A percentile compares a stretch with the other conserved stretches of the same genome.
Conservation (phyloP, 2,329 filamentous ascomycete species). For the Clarireedia paspali region DNA sequence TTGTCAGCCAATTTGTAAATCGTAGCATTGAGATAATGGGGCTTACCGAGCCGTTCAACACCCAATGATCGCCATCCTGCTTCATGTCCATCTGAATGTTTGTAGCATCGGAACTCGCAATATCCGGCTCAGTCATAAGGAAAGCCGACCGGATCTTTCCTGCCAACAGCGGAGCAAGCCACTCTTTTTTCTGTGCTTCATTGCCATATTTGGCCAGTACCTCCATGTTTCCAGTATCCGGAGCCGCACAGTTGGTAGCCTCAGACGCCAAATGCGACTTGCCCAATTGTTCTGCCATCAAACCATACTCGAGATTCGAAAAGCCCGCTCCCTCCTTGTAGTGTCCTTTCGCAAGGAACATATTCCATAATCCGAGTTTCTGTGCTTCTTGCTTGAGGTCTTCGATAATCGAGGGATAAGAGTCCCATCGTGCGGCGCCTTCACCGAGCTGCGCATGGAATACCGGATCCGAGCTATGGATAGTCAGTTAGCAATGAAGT, state of each 20-base stretch:
- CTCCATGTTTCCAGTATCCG: slow-evolving; percentile 95
- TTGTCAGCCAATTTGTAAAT: slow-evolving; percentile 15
- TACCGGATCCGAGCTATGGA: slow-evolving; percentile 63
- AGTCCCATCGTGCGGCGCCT: slow-evolving; percentile 69
- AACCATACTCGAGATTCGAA: slow-evolving; percentile 90
- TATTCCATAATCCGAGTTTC: slow-evolving; percentile 88
- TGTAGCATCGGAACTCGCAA: slow-evolving; percentile 83
- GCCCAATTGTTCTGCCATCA: slow-evolving; percentile 95
- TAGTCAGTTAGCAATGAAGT: slow-evolving; percentile 13
- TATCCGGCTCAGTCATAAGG: slow-evolving; percentile 86
- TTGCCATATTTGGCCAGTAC: slow-evolving; percentile 87
- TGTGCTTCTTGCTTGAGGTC: slow-evolving; percentile 80
- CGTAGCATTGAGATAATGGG: neutral
- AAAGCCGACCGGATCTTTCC: slow-evolving; percentile 85
- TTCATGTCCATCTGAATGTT: slow-evolving; percentile 84
- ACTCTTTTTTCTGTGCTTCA: slow-evolving; percentile 74
- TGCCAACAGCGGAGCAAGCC: slow-evolving; percentile 74
- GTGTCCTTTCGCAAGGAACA: slow-evolving; percentile 93
- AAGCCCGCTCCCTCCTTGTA: slow-evolving; percentile 94
- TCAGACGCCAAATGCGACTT: slow-evolving; percentile 77
- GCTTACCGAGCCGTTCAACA: slow-evolving; percentile 76
- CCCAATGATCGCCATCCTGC: slow-evolving; percentile 78
- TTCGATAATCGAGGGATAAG: slow-evolving; percentile 75
- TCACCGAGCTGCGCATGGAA: slow-evolving; percentile 70
- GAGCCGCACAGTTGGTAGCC: slow-evolving; percentile 83